Evolutionary conservation across 345 rosid genomes (phyloP).

Genomic region (Camelina laxa): DNA sequence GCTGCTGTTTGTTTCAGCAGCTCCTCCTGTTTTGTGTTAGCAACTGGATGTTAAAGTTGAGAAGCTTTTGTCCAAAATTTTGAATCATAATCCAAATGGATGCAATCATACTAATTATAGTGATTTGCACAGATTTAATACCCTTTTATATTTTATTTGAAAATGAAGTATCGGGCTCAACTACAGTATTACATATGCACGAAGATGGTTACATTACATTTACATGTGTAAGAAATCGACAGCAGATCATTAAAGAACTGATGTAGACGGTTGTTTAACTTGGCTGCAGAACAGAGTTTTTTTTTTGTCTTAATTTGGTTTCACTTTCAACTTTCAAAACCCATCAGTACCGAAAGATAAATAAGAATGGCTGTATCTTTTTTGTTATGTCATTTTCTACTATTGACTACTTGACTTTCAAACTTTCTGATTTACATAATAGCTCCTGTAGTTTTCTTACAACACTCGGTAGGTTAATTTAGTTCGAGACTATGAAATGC

Average conservation of each 20-base stretch:
- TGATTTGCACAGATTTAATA: not conserved
- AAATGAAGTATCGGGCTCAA: no score
- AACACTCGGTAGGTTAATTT: not conserved
- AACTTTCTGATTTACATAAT: not conserved
- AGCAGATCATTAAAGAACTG: not conserved
- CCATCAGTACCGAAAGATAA: no score
- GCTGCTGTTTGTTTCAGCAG: constrained; percentile 15
- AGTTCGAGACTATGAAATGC: not conserved
- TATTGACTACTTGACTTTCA: not conserved
- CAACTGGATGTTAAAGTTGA: constrained; percentile 7
- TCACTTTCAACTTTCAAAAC: no score
- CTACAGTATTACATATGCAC: not conserved
- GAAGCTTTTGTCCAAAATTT: constrained; percentile 24
- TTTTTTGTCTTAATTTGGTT: no score
- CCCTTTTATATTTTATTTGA: no score
- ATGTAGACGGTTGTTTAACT: not conserved
- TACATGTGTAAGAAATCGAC: not conserved
- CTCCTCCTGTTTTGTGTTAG: constrained; percentile 27
- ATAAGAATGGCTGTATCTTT: not conserved
- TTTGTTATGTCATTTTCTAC: not conserved
- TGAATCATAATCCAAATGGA: not conserved
- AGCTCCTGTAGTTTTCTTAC: constrained; percentile 10
- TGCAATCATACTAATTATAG: no score
- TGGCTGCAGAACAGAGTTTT: not conserved
- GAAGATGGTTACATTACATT: not conserved